Evolutionary conservation across 768 basidiomycete species (phyloP).

Genomic region (Gymnopilus dilepis): DNA sequence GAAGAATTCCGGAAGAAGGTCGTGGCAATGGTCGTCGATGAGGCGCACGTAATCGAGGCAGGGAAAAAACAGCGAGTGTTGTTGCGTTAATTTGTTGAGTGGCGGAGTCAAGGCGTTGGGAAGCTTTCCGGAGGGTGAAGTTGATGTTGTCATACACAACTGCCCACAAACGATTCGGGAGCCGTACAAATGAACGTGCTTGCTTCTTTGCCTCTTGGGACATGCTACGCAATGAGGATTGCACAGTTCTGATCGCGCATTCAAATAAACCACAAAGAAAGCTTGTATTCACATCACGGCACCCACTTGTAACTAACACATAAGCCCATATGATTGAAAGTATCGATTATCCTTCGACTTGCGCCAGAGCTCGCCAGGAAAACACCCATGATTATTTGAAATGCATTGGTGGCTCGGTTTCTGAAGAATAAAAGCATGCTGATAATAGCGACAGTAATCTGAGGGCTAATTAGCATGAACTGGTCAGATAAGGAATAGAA

Average conservation of each 20-base stretch:
- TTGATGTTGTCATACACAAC: slow-evolving; percentile 25
- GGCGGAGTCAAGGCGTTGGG: slow-evolving; percentile 18
- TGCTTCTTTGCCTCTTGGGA: background rate
- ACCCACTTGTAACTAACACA: no score
- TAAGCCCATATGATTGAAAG: no score
- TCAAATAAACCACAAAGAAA: no score
- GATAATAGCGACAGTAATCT: no score
- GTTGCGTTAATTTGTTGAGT: slow-evolving; percentile 23
- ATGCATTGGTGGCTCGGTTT: no score
- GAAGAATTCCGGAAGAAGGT: background rate
- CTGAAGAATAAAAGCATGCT: no score
- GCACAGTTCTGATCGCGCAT: background rate
- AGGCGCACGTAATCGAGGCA: slow-evolving; percentile 12
- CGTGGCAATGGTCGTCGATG: background rate
- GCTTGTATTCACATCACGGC: no score
- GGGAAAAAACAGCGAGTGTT: slow-evolving; percentile 18
- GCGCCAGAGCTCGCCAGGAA: no score
- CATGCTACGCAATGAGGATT: background rate
- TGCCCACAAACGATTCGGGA: slow-evolving; percentile 14
- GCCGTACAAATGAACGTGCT: slow-evolving; percentile 10
- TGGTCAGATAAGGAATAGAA: no score
- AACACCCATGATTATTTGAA: no score
- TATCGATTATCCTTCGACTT: no score
- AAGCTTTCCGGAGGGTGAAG: slow-evolving; percentile 17
- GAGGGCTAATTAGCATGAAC: no score